Evolutionary conservation across 164 flowering plant species (phyloP).

Genomic region (Malania oleifera): DNA sequence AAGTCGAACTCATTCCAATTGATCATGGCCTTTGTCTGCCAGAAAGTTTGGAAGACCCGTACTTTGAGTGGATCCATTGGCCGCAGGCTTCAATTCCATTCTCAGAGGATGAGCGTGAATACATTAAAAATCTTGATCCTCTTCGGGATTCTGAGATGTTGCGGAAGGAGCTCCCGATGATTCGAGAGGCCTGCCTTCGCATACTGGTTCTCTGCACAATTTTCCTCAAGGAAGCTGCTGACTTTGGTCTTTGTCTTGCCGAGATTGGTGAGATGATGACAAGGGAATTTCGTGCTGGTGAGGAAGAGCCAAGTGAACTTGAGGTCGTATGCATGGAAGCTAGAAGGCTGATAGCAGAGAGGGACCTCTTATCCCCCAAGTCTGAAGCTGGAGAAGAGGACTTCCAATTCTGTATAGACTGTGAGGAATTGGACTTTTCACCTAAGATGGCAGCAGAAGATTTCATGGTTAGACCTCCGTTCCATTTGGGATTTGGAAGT

Average conservation of each 20-base stretch:
- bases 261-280: conserved; percentile 88
- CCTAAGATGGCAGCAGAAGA: conserved; percentile 28
- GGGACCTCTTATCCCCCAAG: conserved; percentile 35
- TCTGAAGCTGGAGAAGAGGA: conserved; percentile 31
- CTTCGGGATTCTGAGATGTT: conserved; percentile 51
- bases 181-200: conserved; percentile 71
- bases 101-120: conserved; percentile 64
- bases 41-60: conserved; percentile 71
- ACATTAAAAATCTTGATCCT: conserved; percentile 51
- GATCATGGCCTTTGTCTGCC: conserved; percentile 82
- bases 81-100: conserved; percentile 81
- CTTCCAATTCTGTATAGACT: conserved; percentile 50
- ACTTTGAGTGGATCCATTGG: conserved; percentile 85
- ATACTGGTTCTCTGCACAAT: conserved; percentile 60
- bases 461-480: conserved; percentile 14
- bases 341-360: conserved; percentile 44
- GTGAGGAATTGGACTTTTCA: conserved; percentile 27
- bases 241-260: conserved; percentile 61
- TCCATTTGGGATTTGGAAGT: conserved; percentile 26
- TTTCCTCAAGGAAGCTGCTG: conserved; percentile 70
- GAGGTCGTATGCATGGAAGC: conserved; percentile 67
- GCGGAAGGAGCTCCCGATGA: conserved; percentile 64
- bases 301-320: conserved; percentile 75
- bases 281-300: conserved; percentile 60
- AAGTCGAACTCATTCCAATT: conserved; percentile 72